Percentiles rank a stretch among this genome's conserved stretches.
Conservation (phyloP, 176 grass and related monocot species). For the Juncus effusus region DNA sequence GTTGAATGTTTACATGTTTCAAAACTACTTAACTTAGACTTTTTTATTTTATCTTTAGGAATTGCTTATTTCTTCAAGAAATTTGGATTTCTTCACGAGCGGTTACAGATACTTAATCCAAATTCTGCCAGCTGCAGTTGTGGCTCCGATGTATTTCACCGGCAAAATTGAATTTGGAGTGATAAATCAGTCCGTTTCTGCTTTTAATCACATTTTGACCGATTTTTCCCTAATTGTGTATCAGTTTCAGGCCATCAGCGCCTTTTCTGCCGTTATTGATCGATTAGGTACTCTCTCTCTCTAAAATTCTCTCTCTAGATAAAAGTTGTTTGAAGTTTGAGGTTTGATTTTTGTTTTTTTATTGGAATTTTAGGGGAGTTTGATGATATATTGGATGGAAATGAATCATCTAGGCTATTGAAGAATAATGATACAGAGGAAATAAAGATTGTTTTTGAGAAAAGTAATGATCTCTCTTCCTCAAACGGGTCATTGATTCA, state of each 20-base stretch:
- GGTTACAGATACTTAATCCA: constrained; percentile 96
- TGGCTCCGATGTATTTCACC: constrained; percentile 94
- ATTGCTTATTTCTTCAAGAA: constrained; percentile 84
- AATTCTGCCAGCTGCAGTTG: constrained; percentile 90
- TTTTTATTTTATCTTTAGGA: constrained; percentile 47
- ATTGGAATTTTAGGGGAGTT: constrained; percentile 62
- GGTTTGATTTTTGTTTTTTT: constrained; percentile 1
- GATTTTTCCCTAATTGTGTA: constrained; percentile 98
- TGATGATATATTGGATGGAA: constrained; percentile 77
- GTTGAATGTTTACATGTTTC: too few species aligned
- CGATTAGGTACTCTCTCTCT: constrained; percentile 57
- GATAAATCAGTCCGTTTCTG: constrained; percentile 97
- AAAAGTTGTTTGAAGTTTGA: not conserved
- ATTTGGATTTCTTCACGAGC: constrained; percentile 93
- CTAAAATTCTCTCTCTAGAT: not conserved
- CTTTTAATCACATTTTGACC: constrained; percentile 95
- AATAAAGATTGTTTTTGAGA: constrained; percentile 64
- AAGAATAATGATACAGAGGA: constrained; percentile 34
- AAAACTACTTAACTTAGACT: not conserved
- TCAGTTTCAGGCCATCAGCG: constrained; percentile 97
- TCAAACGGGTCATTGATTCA: constrained; percentile 64
- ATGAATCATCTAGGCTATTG: constrained; percentile 35
- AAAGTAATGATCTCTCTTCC: constrained; percentile 23
- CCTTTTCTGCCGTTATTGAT: constrained; percentile 95
- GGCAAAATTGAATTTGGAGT: constrained; percentile 98